Base-by-base conservation (phyloP, 1,139 yeast species). In the Debaryomycetaceae sp. region DNA sequence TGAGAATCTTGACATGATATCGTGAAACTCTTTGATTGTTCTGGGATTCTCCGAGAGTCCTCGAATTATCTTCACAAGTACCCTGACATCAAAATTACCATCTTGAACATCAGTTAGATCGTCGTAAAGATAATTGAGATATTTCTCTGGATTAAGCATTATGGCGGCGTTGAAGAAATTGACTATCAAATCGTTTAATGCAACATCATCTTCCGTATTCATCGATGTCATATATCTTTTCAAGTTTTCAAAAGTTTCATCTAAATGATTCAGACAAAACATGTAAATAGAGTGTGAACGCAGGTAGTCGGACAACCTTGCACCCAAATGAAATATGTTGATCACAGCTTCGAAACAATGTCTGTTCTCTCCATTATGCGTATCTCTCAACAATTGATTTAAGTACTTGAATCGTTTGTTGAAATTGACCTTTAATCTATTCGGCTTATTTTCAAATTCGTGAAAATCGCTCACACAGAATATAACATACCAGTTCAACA, bases 301-400 rank as follows among this genome's bases (percentile, higher is more conserved):
- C 41, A 58, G 51, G 13, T 53, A 49, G 5, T 24, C 34, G 8
- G 49, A 40, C 23, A 70, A 53, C 43, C 70, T 59, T 5, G 79
- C 73, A 6, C 79, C 81, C 44, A 73, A 57, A 40, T 67, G 68
- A 46, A 67, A 70, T 6, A 78, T 60, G 38, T 74, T 69, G 34
- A 78, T 66, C 34, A 73, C 54, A 1, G 72, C 51, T 63, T 80
- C 69, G 63, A 71, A 63, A 44, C 75, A 67, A 45, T 76, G 78
- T 39, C 78, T 59, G 46, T 68, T 68, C 17, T 67, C 58, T 17
- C 71, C 58, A 8, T 59, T 63, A 9, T 64, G 54, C 1, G 72
- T 52, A 39, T 72, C 75, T 40, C 63, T 66, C 4, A 75, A 46
- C 1, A 76, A 58, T 20, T 58, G 59, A 13, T 58, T 48, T 22